Conservation (phyloP, 2,329 filamentous ascomycete species). For the Xylariaceae sp. region DNA sequence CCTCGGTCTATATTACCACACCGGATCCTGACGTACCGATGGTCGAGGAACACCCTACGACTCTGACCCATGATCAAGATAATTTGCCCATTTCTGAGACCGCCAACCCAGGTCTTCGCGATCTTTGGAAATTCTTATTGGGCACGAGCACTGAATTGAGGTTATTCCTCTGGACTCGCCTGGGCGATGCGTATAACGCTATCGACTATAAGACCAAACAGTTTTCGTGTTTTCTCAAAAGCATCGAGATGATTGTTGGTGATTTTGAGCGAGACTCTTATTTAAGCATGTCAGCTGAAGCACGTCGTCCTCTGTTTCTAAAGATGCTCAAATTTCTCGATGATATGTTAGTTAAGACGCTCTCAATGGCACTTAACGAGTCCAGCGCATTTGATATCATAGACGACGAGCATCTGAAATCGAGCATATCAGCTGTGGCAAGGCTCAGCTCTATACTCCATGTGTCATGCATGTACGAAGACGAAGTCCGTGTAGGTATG, state of each 20-base stretch:
- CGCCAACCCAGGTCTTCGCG: conserved; percentile 63
- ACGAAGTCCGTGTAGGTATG: conserved; percentile 80
- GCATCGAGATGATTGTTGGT: conserved; percentile 78
- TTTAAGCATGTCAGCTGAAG: conserved; percentile 58
- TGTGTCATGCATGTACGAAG: conserved; percentile 78
- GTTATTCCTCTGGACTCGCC: conserved; percentile 84
- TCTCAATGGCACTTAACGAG: conserved; percentile 71
- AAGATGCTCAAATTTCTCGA: conserved; percentile 79
- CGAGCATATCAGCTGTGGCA: conserved; percentile 72
- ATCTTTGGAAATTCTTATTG: conserved; percentile 84
- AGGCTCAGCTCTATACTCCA: conserved; percentile 77
- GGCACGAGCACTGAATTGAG: conserved; percentile 81
- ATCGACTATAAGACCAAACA: conserved; percentile 88
- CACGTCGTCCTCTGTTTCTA: conserved; percentile 72
- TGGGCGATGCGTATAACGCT: conserved; percentile 84
- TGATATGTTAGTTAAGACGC: conserved; percentile 70
- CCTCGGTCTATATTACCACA: conserved; percentile 51
- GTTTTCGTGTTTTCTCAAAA: conserved; percentile 82
- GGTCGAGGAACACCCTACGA: conserved; percentile 16
- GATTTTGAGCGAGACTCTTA: conserved; percentile 66
- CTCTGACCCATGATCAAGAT: conserved; percentile 23
- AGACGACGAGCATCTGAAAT: conserved; percentile 74
- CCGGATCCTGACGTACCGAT: conserved; percentile 23
- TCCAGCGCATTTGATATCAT: conserved; percentile 77
- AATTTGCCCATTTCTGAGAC: conserved; percentile 52